A percentile compares a stretch with the other conserved stretches of the same genome.
phyloP scores from a whole-genome alignment of 83 land plant species.

The Picea abies region DNA sequence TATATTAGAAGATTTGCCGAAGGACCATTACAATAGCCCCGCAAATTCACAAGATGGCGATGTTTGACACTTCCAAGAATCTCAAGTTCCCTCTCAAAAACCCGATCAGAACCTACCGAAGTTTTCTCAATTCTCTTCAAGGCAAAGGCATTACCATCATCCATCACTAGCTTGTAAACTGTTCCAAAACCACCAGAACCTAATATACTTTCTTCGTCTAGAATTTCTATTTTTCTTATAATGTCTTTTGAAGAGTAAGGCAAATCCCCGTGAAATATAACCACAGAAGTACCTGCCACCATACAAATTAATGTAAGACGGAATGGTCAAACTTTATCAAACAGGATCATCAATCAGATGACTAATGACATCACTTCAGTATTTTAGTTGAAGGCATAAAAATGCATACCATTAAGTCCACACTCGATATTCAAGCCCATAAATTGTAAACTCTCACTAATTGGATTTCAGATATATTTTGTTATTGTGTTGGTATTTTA shows the following conservation, averaged over 20 bases:
- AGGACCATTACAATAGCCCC: slow-evolving; percentile 89
- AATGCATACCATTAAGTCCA: not conserved
- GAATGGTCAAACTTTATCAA: not conserved
- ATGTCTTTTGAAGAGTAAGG: slow-evolving; percentile 90
- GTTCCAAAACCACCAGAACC: slow-evolving; percentile 99
- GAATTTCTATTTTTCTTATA: slow-evolving; percentile 75
- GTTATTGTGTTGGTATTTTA: not conserved
- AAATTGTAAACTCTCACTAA: not conserved
- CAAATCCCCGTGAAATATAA: slow-evolving; percentile 94
- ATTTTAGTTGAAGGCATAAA: not conserved
- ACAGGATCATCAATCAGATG: not conserved
- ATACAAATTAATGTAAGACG: not conserved
- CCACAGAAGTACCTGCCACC: slow-evolving; percentile 74
- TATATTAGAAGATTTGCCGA: slow-evolving; percentile 76
- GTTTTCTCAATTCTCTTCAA: slow-evolving; percentile 75
- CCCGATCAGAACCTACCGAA: slow-evolving; percentile 73
- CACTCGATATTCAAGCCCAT: not conserved
- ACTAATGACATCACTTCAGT: not conserved
- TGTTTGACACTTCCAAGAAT: slow-evolving; percentile 90
- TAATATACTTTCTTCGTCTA: slow-evolving; percentile 78
- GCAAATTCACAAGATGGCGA: slow-evolving; percentile 76
- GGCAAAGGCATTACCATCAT: slow-evolving; percentile 94
- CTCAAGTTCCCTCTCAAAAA: slow-evolving; percentile 92
- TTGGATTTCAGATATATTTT: not conserved
- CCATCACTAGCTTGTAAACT: slow-evolving; percentile 96